Conservation (phyloP, 2,329 filamentous ascomycete genomes). For the Pezicula neosporulosa region DNA sequence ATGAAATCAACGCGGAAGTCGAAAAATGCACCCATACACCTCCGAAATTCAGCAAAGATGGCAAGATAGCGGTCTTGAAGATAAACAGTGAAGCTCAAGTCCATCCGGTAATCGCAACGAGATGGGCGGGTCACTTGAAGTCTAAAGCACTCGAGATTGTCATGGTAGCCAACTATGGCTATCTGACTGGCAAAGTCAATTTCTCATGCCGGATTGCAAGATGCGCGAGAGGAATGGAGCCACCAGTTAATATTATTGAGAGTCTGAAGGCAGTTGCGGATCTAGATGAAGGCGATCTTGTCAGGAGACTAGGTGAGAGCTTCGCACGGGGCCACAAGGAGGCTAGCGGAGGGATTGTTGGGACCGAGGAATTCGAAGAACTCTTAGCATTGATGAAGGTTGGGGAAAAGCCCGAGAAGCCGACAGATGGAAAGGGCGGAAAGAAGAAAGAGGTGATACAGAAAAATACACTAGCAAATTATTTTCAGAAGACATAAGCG, state of each 20-base stretch:
- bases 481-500: slow-evolving; percentile 40
- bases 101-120: slow-evolving; percentile 63
- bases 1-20: slow-evolving; percentile 58
- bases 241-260: slow-evolving; percentile 61
- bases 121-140: slow-evolving; percentile 60
- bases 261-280: slow-evolving; percentile 49
- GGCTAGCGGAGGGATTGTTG: slow-evolving; percentile 63
- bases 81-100: slow-evolving; percentile 60
- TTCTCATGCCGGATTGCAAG: slow-evolving; percentile 63
- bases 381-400: slow-evolving; percentile 56
- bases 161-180: slow-evolving; percentile 65
- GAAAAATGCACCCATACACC: slow-evolving; percentile 57
- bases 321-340: slow-evolving; percentile 67
- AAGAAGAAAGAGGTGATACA: slow-evolving; percentile 37
- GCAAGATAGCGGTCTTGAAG: slow-evolving; percentile 57
- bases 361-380: slow-evolving; percentile 59
- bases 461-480: slow-evolving; percentile 52
- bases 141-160: slow-evolving; percentile 59
- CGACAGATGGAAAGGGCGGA: slow-evolving; percentile 26
- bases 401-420: slow-evolving; percentile 44
- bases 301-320: slow-evolving; percentile 53
- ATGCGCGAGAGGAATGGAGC: slow-evolving; percentile 48
- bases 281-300: slow-evolving; percentile 32
- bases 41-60: slow-evolving; percentile 61
- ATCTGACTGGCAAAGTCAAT: slow-evolving; percentile 59